Evolutionary conservation across 345 rosid species (phyloP).

Genomic region (Raphanus sativus): DNA sequence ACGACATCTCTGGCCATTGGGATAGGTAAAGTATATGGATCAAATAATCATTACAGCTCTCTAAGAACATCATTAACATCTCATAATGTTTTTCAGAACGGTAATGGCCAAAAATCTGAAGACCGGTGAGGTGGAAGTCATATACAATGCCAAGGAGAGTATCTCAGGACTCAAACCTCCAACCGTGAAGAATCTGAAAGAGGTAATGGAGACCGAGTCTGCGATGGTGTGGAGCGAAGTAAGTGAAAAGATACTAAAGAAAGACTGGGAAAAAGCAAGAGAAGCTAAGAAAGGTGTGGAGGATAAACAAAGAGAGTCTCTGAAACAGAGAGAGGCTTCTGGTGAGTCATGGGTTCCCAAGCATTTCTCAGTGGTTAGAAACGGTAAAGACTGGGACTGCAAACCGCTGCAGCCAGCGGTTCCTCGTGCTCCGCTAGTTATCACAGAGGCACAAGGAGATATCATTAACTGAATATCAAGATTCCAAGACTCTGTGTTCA

Average conservation of each 20-base stretch:
- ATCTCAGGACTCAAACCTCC: conserved; percentile 58
- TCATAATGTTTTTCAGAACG: conserved; percentile 42
- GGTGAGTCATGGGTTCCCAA: conserved; percentile 67
- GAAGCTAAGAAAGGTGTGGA: conserved; percentile 67
- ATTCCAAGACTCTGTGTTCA: background rate
- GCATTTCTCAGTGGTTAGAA: conserved; percentile 47
- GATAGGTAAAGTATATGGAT: conserved; percentile 49
- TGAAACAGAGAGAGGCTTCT: conserved; percentile 48
- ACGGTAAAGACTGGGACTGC: conserved; percentile 61
- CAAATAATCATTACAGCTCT: background rate
- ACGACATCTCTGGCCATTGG: conserved; percentile 71
- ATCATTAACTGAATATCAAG: background rate
- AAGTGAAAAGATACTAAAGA: conserved; percentile 53
- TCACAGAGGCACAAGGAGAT: conserved; percentile 6
- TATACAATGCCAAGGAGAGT: conserved; percentile 64
- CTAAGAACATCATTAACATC: background rate
- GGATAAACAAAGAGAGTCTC: conserved; percentile 56
- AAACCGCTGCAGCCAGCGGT: conserved; percentile 47
- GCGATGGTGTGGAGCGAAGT: conserved; percentile 65
- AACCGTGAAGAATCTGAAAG: conserved; percentile 49
- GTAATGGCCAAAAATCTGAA: conserved; percentile 53
- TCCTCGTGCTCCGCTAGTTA: conserved; percentile 61
- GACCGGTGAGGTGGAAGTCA: conserved; percentile 45
- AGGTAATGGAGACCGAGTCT: conserved; percentile 57
- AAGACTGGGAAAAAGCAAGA: conserved; percentile 72